Conservation (phyloP, 2,329 filamentous ascomycete genomes). For the Sclerotinia trifoliorum region DNA sequence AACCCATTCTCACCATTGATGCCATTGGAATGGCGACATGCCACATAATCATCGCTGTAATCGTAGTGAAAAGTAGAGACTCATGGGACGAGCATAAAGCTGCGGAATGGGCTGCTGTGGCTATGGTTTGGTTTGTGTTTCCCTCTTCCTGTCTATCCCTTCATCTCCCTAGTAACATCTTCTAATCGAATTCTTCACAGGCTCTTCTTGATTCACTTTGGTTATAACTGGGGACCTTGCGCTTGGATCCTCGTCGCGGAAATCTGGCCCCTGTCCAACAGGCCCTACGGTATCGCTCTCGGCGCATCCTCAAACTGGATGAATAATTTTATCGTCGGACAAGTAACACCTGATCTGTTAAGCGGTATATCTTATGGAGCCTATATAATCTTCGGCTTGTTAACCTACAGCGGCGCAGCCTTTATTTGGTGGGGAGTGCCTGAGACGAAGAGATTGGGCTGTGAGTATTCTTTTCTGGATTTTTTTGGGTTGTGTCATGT, state of each 20-base stretch:
- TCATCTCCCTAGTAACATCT: background rate
- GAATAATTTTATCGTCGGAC: constrained; percentile 62
- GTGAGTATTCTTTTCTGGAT: background rate
- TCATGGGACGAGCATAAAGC: constrained; percentile 55
- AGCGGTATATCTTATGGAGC: constrained; percentile 65
- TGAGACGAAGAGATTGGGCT: constrained; percentile 52
- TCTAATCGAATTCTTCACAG: background rate
- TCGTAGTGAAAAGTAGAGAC: constrained; percentile 62
- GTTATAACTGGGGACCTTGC: constrained; percentile 72
- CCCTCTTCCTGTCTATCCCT: no score
- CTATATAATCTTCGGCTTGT: constrained; percentile 66
- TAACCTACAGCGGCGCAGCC: constrained; percentile 61
- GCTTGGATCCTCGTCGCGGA: constrained; percentile 74
- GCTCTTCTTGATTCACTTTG: constrained; percentile 74
- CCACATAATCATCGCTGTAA: constrained; percentile 20
- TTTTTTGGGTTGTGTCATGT: no score
- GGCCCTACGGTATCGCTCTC: constrained; percentile 68
- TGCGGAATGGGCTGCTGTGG: constrained; percentile 66
- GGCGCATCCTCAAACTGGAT: constrained; percentile 67
- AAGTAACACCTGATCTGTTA: constrained; percentile 69
- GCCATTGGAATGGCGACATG: constrained; percentile 66
- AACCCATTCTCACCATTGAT: constrained; percentile 60
- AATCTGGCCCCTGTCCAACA: constrained; percentile 69
- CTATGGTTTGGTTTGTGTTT: constrained; percentile 56
- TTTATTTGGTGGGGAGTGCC: constrained; percentile 53